Evolutionary conservation across 1,284 basidiomycete genomes (phyloP).

Genomic region (Ustilago hordei): DNA sequence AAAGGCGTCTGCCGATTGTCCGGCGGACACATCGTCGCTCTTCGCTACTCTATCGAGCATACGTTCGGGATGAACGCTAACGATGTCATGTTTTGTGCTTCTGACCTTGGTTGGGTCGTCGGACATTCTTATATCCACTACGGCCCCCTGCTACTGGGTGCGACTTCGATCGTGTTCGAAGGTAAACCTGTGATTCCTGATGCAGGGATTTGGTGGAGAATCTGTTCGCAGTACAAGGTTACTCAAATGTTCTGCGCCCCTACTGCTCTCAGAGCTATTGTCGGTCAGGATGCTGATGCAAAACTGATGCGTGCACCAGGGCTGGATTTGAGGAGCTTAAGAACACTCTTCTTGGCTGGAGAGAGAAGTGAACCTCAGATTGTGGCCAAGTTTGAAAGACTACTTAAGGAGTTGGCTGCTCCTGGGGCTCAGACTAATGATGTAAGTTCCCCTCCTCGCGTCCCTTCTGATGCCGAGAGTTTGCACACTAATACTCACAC

Average conservation of each 20-base stretch:
- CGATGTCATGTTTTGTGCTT: slow-evolving; percentile 58
- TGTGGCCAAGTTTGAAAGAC: slow-evolving; percentile 50
- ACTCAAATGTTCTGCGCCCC: slow-evolving; percentile 62
- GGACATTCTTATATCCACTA: slow-evolving; percentile 61
- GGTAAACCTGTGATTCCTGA: slow-evolving; percentile 67
- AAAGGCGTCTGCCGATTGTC: slow-evolving; percentile 63
- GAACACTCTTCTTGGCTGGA: slow-evolving; percentile 65
- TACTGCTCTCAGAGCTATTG: slow-evolving; percentile 62
- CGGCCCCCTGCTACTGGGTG: slow-evolving; percentile 62
- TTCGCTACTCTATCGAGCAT: slow-evolving; percentile 63
- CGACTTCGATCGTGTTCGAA: slow-evolving; percentile 63
- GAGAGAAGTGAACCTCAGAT: slow-evolving; percentile 64
- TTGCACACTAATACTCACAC: background rate
- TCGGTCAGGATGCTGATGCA: slow-evolving; percentile 59
- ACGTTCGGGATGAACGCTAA: slow-evolving; percentile 55
- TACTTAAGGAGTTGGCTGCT: slow-evolving; percentile 59
- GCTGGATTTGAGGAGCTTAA: slow-evolving; percentile 51
- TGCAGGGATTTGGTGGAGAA: slow-evolving; percentile 65
- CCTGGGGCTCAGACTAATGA: slow-evolving; percentile 63
- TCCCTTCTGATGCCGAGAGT: too few relatives aligned
- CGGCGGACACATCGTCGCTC: slow-evolving; percentile 60
- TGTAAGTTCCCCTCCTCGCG: background rate
- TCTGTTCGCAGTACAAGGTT: slow-evolving; percentile 47
- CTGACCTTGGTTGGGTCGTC: slow-evolving; percentile 59
- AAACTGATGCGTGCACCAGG: slow-evolving; percentile 55